Base-by-base conservation (phyloP, 495 filamentous ascomycete genomes). In the Aspergillus conjunctus region DNA sequence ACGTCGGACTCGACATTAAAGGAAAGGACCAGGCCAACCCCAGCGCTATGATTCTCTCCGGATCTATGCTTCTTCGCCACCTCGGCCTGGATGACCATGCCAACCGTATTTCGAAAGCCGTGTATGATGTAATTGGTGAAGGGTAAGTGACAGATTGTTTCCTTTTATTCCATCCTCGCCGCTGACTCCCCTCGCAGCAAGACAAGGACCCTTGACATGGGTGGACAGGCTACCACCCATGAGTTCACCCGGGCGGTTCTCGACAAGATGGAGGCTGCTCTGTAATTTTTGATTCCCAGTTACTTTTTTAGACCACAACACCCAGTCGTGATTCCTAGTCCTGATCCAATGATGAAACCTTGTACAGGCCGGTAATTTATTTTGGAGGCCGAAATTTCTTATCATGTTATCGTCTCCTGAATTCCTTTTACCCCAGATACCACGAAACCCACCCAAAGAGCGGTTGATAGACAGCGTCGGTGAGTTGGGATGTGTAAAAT, bases 11-110 rank as follows among this genome's bases (percentile, higher is more conserved):
- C 17, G 94, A 98, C 72, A 98, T 98, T 79, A 93, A 98, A 83
- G 94, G 95, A 76, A 96, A 96, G 81, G 92, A 97, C 76, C 92
- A 98, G 79, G 94, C 94, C 52, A 98, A 98, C 84, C 94, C 94
- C 30, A 97, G 92, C 49, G 94, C 94, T 60, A 86, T 98, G 77
- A 83, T 98, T 51, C 87, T 98, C 52, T 96, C 91, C 62, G 92
- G 92, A 39, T 88, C 91, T 66, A 98, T 98, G 94, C 86, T 98
- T 63, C 83, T 98, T 73, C 88, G 94, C 66, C 94, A 98, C 79
- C 81, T 98, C 63, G 94, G 94, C 57, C 86, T 98, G 12, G 93
- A 98, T 72, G 91, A 97, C 73, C 95, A 97, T 71, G 94, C 94
- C 51, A 97, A 97, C 81, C 87, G 94, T 67, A 97, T 98, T 75